Evolutionary conservation across 106 monocot species (phyloP), one percentile per base, ranked within the genome.

Genomic region (Gastrodia elata): DNA sequence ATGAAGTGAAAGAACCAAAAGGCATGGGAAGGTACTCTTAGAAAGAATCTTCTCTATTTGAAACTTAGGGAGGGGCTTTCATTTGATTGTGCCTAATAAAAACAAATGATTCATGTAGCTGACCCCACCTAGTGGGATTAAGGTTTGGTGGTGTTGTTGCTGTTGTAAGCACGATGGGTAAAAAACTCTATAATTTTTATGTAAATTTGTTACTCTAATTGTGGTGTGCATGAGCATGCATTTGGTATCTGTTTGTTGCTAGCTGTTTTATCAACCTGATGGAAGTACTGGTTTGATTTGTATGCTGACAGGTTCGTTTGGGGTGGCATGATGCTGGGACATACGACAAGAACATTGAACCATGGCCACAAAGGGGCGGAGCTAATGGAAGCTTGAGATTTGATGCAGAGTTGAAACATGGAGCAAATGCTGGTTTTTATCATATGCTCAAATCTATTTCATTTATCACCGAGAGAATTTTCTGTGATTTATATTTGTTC

Each of bases 321-420:
- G 97, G 97, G 46, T 97, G 97, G 97, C 97, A 97, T 77, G 97
- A 97, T 85, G 70, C 97, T 68, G 97, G 97, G 39, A 97, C 97
- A 6, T 97, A 93, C 75, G 90, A 97, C 68, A 97, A 93, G 84
- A 92, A 91, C 75, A 92, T 97, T 74, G 82, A 84, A 38, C 93
- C 92, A 59, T 97, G 87, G 84, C 97, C 97, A 34, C 80, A 84
- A 65, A 74, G 92, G 73, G 97, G 97, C 35, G 97, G 97, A 77
- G 97, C 97, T 64, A 88, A 93, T 82, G 97, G 97, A 78, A 97
- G 97, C 71, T 69, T 97, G 75, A 80, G 90, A 68, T 97, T 84
- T 87, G 97, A 97, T 40, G 38, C 81, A 33, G 97, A 97, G 75
- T 68, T 90, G 10, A 97, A 90, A 65, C 97, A 97, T 83, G 92